Evolutionary conservation across 2,329 filamentous ascomycete genomes (phyloP), one percentile per base, ranked within the genome.

Genomic region (Calonectria hongkongensis): DNA sequence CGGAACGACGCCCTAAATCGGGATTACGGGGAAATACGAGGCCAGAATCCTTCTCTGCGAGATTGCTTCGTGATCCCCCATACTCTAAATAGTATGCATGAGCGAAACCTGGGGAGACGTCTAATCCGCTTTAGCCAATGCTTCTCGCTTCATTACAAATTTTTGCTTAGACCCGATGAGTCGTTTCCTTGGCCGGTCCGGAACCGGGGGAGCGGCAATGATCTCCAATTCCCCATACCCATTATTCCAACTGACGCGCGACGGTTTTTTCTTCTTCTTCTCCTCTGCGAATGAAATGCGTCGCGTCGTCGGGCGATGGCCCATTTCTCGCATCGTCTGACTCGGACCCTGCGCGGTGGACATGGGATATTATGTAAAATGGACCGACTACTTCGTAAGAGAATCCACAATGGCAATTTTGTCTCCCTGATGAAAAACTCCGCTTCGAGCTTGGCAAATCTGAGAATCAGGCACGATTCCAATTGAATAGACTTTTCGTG

Each of bases 361-460:
- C 50, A 72, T 72, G 60, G 70, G 30, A 48, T 21, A 73, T 73
- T 73, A 73, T 48, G 71, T 73, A 73, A 73, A 73, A 73, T 73
- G 68, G 58, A 73, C 68, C 71, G 71, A 73, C 68, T 73, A 48
- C 66, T 73, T 65, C 63, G 54, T 71, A 50, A 73, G 47, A 36
- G 68, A 71, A 73, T 71, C 71, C 71, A 73, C 71, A 64, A 51
- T 45, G 56, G 41, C 33, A 50, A 69, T 47, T 72, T 72, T 66
- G 15, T 58, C 27, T 67, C 30, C 63, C n/a, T 36, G 21, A 43
- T 30, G 25, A 30, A 41, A 60, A 56, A 45, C 33, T 62, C 66
- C 45, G 66, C 27, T 68, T 39, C 25, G 13, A 43, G 54, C 54
- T 58, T 58, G 54, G 54, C 54, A 58, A 58, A 58, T 58, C 54